These are phyloP conservation scores for Tricholoma flavovirens DNA, from an alignment of 768 basidiomycete species.

Conservation along the genomic window DNA sequence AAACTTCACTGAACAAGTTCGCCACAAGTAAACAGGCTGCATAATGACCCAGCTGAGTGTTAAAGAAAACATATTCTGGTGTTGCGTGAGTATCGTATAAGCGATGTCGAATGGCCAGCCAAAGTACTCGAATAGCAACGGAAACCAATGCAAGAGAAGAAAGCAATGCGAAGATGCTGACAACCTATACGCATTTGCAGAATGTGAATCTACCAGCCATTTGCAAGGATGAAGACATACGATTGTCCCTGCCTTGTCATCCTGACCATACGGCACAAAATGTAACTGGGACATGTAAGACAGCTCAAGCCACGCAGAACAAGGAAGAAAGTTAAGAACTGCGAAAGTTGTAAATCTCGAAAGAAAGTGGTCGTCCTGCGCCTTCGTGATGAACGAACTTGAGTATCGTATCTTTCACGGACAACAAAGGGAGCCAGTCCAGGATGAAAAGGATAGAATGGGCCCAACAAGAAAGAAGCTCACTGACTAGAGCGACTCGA, in stretches of 20 bases:
- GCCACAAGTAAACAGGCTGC: slow-evolving; percentile 56
- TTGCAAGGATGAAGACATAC: background rate
- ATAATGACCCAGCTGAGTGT: slow-evolving; percentile 67
- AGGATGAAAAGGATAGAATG: slow-evolving; percentile 15
- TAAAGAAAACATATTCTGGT: slow-evolving; percentile 58
- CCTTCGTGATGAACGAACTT: slow-evolving; percentile 17
- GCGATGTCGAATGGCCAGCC: slow-evolving; percentile 35
- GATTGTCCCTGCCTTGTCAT: background rate
- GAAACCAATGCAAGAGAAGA: slow-evolving; percentile 49
- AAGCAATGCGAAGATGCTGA: slow-evolving; percentile 48
- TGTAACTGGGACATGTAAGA: background rate
- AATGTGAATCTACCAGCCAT: background rate
- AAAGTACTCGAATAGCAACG: slow-evolving; percentile 42
- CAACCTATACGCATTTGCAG: slow-evolving; percentile 27
- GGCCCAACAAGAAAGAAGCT: slow-evolving; percentile 7
- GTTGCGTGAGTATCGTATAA: slow-evolving; percentile 20
- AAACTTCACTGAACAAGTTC: slow-evolving; percentile 46
- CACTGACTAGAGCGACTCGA: slow-evolving; percentile 9
- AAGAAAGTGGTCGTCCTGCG: slow-evolving; percentile 36
- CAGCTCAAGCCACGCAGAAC: background rate
- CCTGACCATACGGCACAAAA: background rate
- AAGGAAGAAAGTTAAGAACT: background rate
- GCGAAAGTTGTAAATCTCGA: background rate
- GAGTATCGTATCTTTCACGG: slow-evolving; percentile 16
- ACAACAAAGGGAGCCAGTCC: slow-evolving; percentile 20